phyloP scores from a whole-genome alignment of 768 basidiomycete species.

The Leccinum aurantiacum region DNA sequence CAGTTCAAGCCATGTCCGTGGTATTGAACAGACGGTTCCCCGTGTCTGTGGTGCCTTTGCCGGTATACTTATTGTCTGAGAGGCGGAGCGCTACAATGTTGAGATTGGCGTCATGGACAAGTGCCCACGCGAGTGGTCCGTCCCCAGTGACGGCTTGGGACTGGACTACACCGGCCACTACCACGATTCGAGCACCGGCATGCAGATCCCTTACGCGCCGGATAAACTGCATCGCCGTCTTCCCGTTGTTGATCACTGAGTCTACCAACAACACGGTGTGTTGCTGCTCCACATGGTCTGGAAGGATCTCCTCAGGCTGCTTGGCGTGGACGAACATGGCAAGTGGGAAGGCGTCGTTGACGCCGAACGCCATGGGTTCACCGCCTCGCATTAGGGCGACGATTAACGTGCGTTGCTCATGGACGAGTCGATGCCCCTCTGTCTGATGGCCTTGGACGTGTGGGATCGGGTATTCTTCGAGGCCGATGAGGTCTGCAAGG shows the following conservation, averaged over 20 bases:
- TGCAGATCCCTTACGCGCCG: conserved; percentile 10
- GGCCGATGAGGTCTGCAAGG: conserved; percentile 17
- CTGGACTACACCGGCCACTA: conserved; percentile 14
- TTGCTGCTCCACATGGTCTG: conserved; percentile 13
- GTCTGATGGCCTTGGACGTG: conserved; percentile 18
- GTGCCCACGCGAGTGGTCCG: conserved; percentile 12
- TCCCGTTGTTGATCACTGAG: conserved; percentile 16
- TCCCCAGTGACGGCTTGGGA: conserved; percentile 16
- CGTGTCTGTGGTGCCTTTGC: conserved; percentile 15
- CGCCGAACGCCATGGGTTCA: conserved; percentile 14
- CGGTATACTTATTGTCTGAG: conserved; percentile 17
- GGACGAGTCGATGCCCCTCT: conserved; percentile 14
- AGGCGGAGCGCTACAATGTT: conserved; percentile 14
- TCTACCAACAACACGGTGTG: conserved; percentile 18
- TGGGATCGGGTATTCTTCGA: conserved; percentile 16
- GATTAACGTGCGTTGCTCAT: conserved; percentile 16
- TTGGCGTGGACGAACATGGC: conserved; percentile 18
- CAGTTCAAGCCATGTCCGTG: conserved; percentile 10
- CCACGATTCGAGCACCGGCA: conserved; percentile 16
- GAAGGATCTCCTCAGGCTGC: conserved; percentile 16
- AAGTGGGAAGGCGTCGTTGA: conserved; percentile 17
- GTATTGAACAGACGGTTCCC: conserved; percentile 17
- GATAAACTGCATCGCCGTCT: conserved; percentile 17
- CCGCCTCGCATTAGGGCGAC: conserved; percentile 18
- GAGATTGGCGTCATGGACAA: conserved; percentile 14